Evolutionary conservation across 2,329 filamentous ascomycete genomes (phyloP).

Genomic region (Fusarium praegraminearum): DNA sequence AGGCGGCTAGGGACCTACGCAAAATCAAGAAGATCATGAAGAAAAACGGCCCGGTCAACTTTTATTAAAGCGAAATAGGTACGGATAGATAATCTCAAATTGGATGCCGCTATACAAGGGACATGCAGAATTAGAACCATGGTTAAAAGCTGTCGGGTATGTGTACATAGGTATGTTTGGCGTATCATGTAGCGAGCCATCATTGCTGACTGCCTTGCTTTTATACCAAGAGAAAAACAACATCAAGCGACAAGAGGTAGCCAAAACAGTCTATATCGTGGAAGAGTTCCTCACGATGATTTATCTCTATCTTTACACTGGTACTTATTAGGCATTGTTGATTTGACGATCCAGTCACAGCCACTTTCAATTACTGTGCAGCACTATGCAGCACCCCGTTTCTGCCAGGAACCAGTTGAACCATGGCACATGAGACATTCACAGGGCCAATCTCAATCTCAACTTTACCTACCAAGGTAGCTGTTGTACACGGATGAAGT

Average conservation of each 20-base stretch:
- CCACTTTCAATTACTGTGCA: neutral
- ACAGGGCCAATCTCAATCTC: conserved; percentile 1
- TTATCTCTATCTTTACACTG: neutral
- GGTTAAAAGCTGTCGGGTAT: neutral
- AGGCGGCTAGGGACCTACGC: conserved; percentile 1
- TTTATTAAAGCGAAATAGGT: neutral
- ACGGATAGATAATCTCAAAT: neutral
- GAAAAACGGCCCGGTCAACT: conserved; percentile 3
- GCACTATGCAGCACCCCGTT: neutral
- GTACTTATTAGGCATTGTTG: neutral
- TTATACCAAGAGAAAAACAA: neutral
- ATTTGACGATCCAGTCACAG: neutral
- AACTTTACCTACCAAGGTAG: neutral
- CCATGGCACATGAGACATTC: neutral
- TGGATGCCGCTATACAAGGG: neutral
- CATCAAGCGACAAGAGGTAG: neutral
- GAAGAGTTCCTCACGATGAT: neutral
- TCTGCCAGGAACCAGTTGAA: neutral
- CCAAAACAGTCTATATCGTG: neutral
- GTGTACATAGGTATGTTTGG: neutral
- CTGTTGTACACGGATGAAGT: neutral
- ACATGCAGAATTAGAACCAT: neutral
- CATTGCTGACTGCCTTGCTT: neutral
- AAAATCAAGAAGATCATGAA: conserved; percentile 1
- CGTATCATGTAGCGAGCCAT: neutral